A percentile compares a stretch with the other conserved stretches of the same genome.
Evolutionary conservation across 2,329 filamentous ascomycete genomes (phyloP).

Genomic region (Hypocreales sp.): DNA sequence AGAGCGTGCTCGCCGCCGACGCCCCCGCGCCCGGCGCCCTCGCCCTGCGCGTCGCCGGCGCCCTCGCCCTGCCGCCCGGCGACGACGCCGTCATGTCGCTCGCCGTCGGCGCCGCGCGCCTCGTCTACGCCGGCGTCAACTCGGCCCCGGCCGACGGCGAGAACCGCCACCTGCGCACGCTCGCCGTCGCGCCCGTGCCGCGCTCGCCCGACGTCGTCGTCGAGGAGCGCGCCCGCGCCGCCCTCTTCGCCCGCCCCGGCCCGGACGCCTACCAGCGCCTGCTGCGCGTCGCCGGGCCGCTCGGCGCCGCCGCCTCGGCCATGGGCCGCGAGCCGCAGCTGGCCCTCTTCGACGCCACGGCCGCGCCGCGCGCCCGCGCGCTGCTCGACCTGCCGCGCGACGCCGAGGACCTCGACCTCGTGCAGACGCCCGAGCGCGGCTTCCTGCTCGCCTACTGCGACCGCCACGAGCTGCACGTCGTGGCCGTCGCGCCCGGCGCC

Average conservation of each 20-base stretch:
- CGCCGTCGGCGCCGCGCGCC: constrained; percentile 46
- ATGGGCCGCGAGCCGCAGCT: constrained; percentile 64
- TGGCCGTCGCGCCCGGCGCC: constrained; percentile 45
- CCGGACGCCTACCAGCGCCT: constrained; percentile 44
- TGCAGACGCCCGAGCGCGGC: constrained; percentile 40
- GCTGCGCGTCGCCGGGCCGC: constrained; percentile 41
- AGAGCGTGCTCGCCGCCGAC: constrained; percentile 64
- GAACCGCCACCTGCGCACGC: constrained; percentile 73
- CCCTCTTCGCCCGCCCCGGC: constrained; percentile 32
- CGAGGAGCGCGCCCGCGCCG: too few relatives aligned
- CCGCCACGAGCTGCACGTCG: constrained; percentile 56
- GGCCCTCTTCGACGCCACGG: constrained; percentile 54
- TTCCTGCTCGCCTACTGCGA: constrained; percentile 70
- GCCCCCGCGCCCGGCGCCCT: constrained; percentile 30
- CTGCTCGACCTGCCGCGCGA: constrained; percentile 36
- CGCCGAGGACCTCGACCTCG: constrained; percentile 55
- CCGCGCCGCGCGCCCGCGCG: constrained; percentile 30
- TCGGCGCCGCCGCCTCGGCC: constrained; percentile 68
- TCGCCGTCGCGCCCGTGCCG: constrained; percentile 38
- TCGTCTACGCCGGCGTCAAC: constrained; percentile 64
- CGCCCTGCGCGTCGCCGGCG: constrained; percentile 47
- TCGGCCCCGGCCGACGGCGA: constrained; percentile 59
- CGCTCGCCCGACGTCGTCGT: too few relatives aligned
- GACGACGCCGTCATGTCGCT: constrained; percentile 85
- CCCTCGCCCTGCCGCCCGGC: constrained; percentile 64